Evolutionary conservation across 179 eudicot species (phyloP), one percentile per base, ranked within the genome.

Genomic region (Carnegiea gigantea): DNA sequence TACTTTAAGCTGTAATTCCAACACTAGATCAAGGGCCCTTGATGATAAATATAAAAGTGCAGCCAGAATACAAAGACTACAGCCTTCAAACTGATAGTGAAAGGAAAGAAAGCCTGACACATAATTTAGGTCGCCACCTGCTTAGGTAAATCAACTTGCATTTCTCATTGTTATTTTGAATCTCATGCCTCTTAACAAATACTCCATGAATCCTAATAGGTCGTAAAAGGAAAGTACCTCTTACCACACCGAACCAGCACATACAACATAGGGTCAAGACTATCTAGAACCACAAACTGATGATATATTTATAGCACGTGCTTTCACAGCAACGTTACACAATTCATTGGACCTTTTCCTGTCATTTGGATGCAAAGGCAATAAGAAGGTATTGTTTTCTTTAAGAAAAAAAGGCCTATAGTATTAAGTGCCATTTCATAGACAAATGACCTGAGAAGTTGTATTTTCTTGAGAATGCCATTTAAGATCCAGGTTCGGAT

Each of bases 1-100:
- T 20, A 72, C 36, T 70, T 67, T 51, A 9, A 51, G 57, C 65
- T 57, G 15, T 40, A 75, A 59, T 57, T 73, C 51, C 76, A 72
- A 57, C 1, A 40, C 15, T 26, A 43, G 24, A 51, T 21, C n/a
- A 48, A 49, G 10, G 77, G 15, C 60, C 53, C 26, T 24, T 20
- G 72, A 60, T n/a, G 13, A 13, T 2, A 38, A 46, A 64, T 7
- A 15, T 23, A 36, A 18, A 20, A n/a, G 26, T n/a, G 14, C 11
- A 26, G 38, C 36, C 33, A 26, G 9, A 1, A 24, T 7, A 65
- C 11, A 67, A 48, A 21, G 62, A 14, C 44, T 48, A 49, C 64
- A 46, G 48, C 64, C 9, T 44, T 6, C 57, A 15, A 12, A 53
- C 60, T 73, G 68, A 62, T 23, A 12, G 9, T 26, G 71, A 67